Base-by-base conservation (phyloP, 1,284 basidiomycete species). In the Trametes hirsuta region DNA sequence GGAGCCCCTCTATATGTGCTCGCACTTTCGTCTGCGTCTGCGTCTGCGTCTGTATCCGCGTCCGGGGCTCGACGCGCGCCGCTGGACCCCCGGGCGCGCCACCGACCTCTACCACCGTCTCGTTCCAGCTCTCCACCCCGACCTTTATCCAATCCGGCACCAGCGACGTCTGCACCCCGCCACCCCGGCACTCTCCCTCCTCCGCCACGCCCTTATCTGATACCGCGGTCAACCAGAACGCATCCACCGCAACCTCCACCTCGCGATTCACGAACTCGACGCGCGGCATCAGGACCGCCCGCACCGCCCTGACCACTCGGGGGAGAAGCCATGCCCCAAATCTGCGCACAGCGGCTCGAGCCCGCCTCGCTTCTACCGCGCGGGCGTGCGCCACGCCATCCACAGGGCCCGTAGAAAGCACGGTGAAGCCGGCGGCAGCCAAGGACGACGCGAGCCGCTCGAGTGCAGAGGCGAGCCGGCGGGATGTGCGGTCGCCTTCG, bases 1-100 rank as follows among this genome's bases (percentile, higher is more conserved):
- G 74, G 15, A 83, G 66, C 3, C 81, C 81, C 42, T 81, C 79
- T 48, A 82, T 62, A 52, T 78, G 77, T 11, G 82, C 56, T 12
- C 68, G 72, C 2, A 79, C 67, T 22, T 76, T 68, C 22, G 62
- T 62, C 21, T 45, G 66, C 63, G 35, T 51, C 47, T 39, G 68
- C 58, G 36, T 49, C 57, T n/a, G 25, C 24, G 51, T 57, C 53
- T n/a, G 47, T 45, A 35, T 58, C 57, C 36, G 50, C 47, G 44
- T 64, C 24, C 10, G 58, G 18, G 35, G 44, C 42, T 25, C 42
- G 30, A 15, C 21, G 1, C 37, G 39, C 1, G 41, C 6, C 10
- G 47, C 39, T 12, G 24, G n/a, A 6, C 18, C 22, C 4, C 24
- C 37, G 34, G 11, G 41, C 35, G 12, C 61, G 61, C 71, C 69